Base-by-base conservation (phyloP, 345 rosid species). In the Salix dunnii region DNA sequence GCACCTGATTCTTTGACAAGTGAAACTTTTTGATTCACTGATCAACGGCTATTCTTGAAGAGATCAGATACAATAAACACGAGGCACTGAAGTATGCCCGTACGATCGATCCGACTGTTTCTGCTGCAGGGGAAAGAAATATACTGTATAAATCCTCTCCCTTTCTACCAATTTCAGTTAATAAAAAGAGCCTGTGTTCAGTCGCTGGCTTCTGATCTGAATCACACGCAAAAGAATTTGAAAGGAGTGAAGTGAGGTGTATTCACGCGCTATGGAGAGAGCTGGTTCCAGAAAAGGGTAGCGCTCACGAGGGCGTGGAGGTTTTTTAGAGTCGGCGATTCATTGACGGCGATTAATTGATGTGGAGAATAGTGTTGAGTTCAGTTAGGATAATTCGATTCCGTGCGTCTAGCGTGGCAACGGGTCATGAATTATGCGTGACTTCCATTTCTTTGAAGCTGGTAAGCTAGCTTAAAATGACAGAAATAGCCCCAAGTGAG, bases 61-160 rank as follows among this genome's bases (percentile, higher is more conserved):
- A 25, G 25, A 7, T 23, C 1, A 2, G 2, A 9, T 16, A 51
- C 33, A 53, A 0, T 17, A 0, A 75, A 48, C 83, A 79, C 80
- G 78, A 79, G 75, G 67, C 70, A 16, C 16, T 5, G 33, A 21
- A 12, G 33, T 35, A 1, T 67, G 5, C 48, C 73, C 75, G 70
- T 46, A 74, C 76, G 14, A 36, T 14, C 20, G 53, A 51, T 16
- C 67, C 13, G 36, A 0, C 65, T 7, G 27, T n/a, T n/a, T 64
- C 27, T 21, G 0, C 72, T 43, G 72, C 6, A 70, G 18, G 49
- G n/a, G 21, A 17, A 33, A 33, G 36, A 27, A 49, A 73, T 70
- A 81, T 72, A 75, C 82, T 75, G 74, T 72, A 6, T 23, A 74
- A 51, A 81, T 72, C 68, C 78, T 73, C 73, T 69, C 63, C 73